Evolutionary conservation across 2,329 filamentous ascomycete genomes (phyloP).

Genomic region (Epichloe glyceriae): DNA sequence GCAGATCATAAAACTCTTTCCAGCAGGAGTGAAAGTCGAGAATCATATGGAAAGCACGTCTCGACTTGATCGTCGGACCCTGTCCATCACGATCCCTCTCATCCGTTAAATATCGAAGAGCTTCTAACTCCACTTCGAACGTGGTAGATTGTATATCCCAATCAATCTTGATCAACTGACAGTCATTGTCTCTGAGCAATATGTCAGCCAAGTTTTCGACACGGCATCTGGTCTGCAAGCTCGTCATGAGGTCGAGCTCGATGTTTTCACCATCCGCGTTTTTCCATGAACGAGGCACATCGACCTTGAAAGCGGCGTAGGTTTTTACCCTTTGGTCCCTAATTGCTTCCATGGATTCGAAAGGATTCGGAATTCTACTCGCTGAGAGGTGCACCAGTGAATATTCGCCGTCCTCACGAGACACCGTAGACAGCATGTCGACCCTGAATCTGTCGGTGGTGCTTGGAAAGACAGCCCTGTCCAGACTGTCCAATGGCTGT

Average conservation of each 20-base stretch:
- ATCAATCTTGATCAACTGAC: conserved; percentile 14
- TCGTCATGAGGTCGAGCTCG: conserved; percentile 42
- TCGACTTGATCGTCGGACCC: conserved; percentile 10
- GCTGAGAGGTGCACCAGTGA: conserved; percentile 15
- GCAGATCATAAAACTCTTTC: conserved; percentile 14
- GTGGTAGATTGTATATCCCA: conserved; percentile 17
- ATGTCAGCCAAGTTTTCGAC: conserved; percentile 11
- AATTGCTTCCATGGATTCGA: conserved; percentile 11
- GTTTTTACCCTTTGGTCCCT: conserved; percentile 5
- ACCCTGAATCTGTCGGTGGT: conserved; percentile 17
- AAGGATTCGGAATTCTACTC: conserved; percentile 18
- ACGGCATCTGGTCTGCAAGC: conserved; percentile 47
- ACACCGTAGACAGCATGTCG: conserved; percentile 13
- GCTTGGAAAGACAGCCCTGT: conserved; percentile 14
- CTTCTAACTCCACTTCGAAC: conserved; percentile 21
- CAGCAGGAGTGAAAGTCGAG: conserved; percentile 15
- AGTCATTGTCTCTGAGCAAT: conserved; percentile 6
- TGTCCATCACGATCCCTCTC: conserved; percentile 9
- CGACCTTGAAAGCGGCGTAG: conserved; percentile 21
- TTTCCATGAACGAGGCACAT: conserved; percentile 19
- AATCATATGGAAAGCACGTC: conserved; percentile 20
- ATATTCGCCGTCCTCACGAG: conserved; percentile 10
- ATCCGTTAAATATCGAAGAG: conserved; percentile 14
- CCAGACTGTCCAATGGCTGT: conserved; percentile 9
- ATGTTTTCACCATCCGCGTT: conserved; percentile 11